Conservation (phyloP, 2,329 filamentous ascomycete species). For the Exophiala bonariae region DNA sequence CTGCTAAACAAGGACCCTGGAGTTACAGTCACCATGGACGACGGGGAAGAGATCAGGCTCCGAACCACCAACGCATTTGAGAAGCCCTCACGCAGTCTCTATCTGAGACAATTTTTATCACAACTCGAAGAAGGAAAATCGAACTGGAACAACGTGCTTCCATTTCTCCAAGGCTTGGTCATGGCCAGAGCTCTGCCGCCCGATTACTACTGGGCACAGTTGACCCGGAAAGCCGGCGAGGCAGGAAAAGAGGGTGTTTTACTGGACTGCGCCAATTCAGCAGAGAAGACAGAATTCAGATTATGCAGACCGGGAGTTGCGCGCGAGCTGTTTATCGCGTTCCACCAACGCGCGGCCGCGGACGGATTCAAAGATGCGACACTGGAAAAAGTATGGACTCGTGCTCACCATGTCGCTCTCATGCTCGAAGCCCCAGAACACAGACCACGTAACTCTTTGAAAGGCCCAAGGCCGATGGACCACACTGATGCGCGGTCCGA, state of each 20-base stretch:
- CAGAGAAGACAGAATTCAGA: slow-evolving; percentile 36
- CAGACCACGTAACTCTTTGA: background rate
- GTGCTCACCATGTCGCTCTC: slow-evolving; percentile 36
- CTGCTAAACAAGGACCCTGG: slow-evolving; percentile 39
- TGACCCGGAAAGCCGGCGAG: slow-evolving; percentile 39
- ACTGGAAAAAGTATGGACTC: slow-evolving; percentile 31
- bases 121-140: slow-evolving; percentile 39
- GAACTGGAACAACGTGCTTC: slow-evolving; percentile 40
- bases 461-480: slow-evolving; percentile 23
- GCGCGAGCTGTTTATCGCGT: slow-evolving; percentile 37
- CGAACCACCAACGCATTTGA: slow-evolving; percentile 36
- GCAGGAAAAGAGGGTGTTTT: slow-evolving; percentile 37
- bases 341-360: slow-evolving; percentile 37
- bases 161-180: slow-evolving; percentile 41
- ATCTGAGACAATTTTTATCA: slow-evolving; percentile 32
- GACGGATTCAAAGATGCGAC: slow-evolving; percentile 36
- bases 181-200: slow-evolving; percentile 31
- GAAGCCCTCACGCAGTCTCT: slow-evolving; percentile 35
- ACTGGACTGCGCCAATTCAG: slow-evolving; percentile 38
- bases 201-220: slow-evolving; percentile 33
- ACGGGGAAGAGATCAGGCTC: slow-evolving; percentile 40
- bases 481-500: slow-evolving; percentile 3
- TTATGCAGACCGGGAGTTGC: slow-evolving; percentile 33
- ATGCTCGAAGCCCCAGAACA: slow-evolving; percentile 40
- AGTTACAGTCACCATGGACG: slow-evolving; percentile 41